Conservation (phyloP, 2,329 filamentous ascomycete species). For the Septoria linicola region DNA sequence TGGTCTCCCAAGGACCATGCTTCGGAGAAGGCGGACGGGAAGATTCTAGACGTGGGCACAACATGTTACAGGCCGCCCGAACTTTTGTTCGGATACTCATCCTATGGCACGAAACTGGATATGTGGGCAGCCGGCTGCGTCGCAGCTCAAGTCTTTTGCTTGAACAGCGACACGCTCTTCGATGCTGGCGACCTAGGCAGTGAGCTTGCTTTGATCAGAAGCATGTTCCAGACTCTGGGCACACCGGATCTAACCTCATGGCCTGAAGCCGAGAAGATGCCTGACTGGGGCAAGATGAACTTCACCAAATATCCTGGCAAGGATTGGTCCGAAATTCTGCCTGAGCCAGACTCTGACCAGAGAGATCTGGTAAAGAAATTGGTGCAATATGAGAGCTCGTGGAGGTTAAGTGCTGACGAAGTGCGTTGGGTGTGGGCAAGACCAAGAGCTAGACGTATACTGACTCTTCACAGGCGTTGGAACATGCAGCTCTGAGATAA, state of each 20-base stretch:
- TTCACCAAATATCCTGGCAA: conserved; percentile 71
- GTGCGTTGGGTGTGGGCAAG: conserved; percentile 38
- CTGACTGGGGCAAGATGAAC: conserved; percentile 82
- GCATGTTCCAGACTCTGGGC: conserved; percentile 87
- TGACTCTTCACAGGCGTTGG: conserved; percentile 2
- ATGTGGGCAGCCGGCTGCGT: conserved; percentile 88
- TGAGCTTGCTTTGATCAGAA: conserved; percentile 84
- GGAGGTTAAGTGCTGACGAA: conserved; percentile 65
- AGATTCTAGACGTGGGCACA: conserved; percentile 91
- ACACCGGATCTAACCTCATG: conserved; percentile 78
- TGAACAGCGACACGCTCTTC: conserved; percentile 65
- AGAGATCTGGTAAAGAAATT: conserved; percentile 66
- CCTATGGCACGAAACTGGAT: conserved; percentile 72
- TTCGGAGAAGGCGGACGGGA: conserved; percentile 64
- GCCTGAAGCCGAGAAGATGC: conserved; percentile 72
- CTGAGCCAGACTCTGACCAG: conserved; percentile 57
- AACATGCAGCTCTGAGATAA: conserved; percentile 6
- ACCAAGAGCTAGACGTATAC: neutral
- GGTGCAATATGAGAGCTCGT: conserved; percentile 69
- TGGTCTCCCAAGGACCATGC: conserved; percentile 64
- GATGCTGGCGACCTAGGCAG: conserved; percentile 87
- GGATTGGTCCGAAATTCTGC: conserved; percentile 69
- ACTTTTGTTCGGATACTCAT: conserved; percentile 76
- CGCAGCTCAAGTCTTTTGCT: conserved; percentile 69
- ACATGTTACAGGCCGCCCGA: conserved; percentile 90